phyloP scores from a whole-genome alignment of 2,329 filamentous ascomycete species.

The Ceratocystiopsis sp. region DNA sequence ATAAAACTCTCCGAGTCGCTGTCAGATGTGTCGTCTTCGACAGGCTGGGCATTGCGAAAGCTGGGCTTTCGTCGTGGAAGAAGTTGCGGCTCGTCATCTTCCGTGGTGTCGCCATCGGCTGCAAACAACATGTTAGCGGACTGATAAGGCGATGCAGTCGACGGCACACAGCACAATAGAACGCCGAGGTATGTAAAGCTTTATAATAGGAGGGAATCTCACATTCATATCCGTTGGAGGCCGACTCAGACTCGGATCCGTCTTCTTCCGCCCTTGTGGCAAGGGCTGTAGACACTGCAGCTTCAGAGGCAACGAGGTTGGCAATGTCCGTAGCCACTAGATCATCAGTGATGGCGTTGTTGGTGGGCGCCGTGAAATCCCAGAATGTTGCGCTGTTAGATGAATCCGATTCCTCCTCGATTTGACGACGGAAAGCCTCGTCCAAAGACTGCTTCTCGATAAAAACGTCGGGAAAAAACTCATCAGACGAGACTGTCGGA shows the following conservation, averaged over 20 bases:
- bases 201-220: constrained; percentile 19
- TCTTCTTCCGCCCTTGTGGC: background rate
- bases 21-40: constrained; percentile 28
- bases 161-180: constrained; percentile 2
- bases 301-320: background rate
- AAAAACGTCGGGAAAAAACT: constrained; percentile 64
- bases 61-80: constrained; percentile 25
- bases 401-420: constrained; percentile 48
- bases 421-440: constrained; percentile 53
- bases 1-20: constrained; percentile 35
- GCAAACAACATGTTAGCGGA: constrained; percentile 7
- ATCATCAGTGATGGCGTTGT: constrained; percentile 12
- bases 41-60: constrained; percentile 15
- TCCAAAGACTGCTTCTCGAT: constrained; percentile 58
- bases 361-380: constrained; percentile 28
- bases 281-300: background rate
- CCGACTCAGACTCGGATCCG: background rate
- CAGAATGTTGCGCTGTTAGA: constrained; percentile 44
- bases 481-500: constrained; percentile 36
- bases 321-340: constrained; percentile 5
- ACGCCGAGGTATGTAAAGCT: background rate
- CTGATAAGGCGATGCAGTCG: constrained; percentile 19
- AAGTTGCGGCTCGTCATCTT: constrained; percentile 38
- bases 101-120: constrained; percentile 46
- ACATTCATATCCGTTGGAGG: constrained; percentile 36